Evolutionary conservation across 306 rosid species (phyloP).

Genomic region (Crotalaria pallida): DNA sequence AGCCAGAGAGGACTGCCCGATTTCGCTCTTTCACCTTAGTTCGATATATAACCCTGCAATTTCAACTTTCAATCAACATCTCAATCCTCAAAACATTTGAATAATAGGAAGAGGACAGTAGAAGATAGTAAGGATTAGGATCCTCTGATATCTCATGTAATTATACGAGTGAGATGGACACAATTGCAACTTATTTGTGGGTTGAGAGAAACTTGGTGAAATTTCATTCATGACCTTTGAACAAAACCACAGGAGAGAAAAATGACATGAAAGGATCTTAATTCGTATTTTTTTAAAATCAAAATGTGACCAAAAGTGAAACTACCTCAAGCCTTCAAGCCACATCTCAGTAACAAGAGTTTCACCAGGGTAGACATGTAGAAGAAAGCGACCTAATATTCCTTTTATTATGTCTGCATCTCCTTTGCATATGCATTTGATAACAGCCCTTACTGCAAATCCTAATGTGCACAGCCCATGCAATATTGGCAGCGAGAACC

Average conservation of each 20-base stretch:
- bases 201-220: no score
- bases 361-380: slow-evolving; percentile 92
- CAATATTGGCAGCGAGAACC: slow-evolving; percentile 85
- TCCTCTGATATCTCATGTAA: no score
- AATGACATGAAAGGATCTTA: no score
- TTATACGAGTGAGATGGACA: no score
- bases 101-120: neutral
- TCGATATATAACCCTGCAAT: slow-evolving; percentile 80
- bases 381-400: slow-evolving; percentile 74
- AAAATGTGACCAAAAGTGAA: slow-evolving; percentile 1
- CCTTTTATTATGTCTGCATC: slow-evolving; percentile 59
- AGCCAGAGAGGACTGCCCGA: slow-evolving; percentile 67
- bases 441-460: slow-evolving; percentile 81
- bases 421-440: slow-evolving; percentile 75
- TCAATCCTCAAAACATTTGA: neutral
- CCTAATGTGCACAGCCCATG: slow-evolving; percentile 94
- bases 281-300: no score
- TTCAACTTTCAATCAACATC: slow-evolving; percentile 8
- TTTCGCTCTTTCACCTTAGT: slow-evolving; percentile 78
- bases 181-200: no score
- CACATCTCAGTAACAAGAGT: slow-evolving; percentile 90
- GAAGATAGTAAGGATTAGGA: neutral
- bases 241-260: slow-evolving; percentile 1
- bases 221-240: no score
- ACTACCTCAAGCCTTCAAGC: slow-evolving; percentile 73